These are phyloP conservation scores for Proliferodiscus dingleyae DNA, from an alignment of 2,329 filamentous ascomycete species.

Conservation along the genomic window DNA sequence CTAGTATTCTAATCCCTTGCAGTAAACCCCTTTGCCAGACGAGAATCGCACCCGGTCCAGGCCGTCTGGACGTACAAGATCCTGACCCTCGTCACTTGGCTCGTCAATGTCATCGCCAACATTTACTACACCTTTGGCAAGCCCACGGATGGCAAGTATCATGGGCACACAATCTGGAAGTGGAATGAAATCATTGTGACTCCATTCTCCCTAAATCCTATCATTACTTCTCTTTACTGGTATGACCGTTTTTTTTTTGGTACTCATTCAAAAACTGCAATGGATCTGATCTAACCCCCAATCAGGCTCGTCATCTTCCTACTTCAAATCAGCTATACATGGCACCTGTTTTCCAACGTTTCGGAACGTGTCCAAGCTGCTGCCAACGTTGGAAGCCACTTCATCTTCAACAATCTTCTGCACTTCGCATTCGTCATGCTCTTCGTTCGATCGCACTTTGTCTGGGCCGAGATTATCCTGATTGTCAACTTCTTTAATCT, in stretches of 20 bases:
- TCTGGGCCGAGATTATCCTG: slow-evolving; percentile 70
- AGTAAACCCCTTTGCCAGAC: slow-evolving; percentile 75
- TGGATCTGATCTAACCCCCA: neutral
- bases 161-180: slow-evolving; percentile 63
- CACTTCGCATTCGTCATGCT: slow-evolving; percentile 79
- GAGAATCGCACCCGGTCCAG: slow-evolving; percentile 57
- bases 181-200: slow-evolving; percentile 64
- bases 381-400: slow-evolving; percentile 75
- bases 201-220: slow-evolving; percentile 68
- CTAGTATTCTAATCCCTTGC: neutral
- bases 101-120: slow-evolving; percentile 65
- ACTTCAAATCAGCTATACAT: slow-evolving; percentile 70
- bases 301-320: slow-evolving; percentile 66
- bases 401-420: slow-evolving; percentile 80
- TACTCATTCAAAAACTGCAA: too few relatives aligned
- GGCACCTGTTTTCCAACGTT: slow-evolving; percentile 68
- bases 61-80: slow-evolving; percentile 70
- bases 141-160: slow-evolving; percentile 54
- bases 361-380: slow-evolving; percentile 60
- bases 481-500: slow-evolving; percentile 81
- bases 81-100: slow-evolving; percentile 68
- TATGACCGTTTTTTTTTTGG: too few relatives aligned
- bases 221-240: slow-evolving; percentile 71
- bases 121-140: slow-evolving; percentile 68
- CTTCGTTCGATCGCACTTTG: slow-evolving; percentile 72